Conservation (phyloP, 192 early-diverging fungal species). For the Bifiguratus adelaidae region DNA sequence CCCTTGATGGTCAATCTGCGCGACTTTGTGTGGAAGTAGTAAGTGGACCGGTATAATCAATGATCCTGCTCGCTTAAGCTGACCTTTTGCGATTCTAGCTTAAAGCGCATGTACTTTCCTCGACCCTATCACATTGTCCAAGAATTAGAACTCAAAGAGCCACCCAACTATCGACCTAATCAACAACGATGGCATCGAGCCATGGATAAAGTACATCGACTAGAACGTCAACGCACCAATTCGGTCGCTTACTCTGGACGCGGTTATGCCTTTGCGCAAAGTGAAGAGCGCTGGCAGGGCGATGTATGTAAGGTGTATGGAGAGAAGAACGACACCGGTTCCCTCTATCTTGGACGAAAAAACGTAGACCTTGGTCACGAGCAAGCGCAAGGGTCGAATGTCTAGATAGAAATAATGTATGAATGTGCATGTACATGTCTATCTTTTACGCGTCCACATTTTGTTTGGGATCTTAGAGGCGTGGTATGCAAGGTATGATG, state of each 20-base stretch:
- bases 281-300: no score
- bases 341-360: no score
- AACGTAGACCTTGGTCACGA: no score
- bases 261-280: conserved; percentile 98
- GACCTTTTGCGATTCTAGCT: background rate
- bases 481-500: no score
- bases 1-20: conserved; percentile 75
- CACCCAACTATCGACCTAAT: conserved; percentile 93
- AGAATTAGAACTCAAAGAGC: conserved; percentile 98
- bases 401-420: no score
- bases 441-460: no score
- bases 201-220: conserved; percentile 89
- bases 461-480: no score
- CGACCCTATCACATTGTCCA: conserved; percentile 92
- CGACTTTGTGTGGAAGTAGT: conserved; percentile 95
- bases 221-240: conserved; percentile 84
- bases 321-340: no score
- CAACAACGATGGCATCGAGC: conserved; percentile 98
- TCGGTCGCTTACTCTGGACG: no score
- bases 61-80: background rate
- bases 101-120: conserved; percentile 65
- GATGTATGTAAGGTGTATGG: no score
- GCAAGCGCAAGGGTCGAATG: no score
- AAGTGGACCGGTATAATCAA: conserved; percentile 22
- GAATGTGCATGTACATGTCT: no score